Evolutionary conservation across 73 alveolate genomes (phyloP), one percentile per base, ranked within the genome.

Genomic region (Paramecium sexaurelia): DNA sequence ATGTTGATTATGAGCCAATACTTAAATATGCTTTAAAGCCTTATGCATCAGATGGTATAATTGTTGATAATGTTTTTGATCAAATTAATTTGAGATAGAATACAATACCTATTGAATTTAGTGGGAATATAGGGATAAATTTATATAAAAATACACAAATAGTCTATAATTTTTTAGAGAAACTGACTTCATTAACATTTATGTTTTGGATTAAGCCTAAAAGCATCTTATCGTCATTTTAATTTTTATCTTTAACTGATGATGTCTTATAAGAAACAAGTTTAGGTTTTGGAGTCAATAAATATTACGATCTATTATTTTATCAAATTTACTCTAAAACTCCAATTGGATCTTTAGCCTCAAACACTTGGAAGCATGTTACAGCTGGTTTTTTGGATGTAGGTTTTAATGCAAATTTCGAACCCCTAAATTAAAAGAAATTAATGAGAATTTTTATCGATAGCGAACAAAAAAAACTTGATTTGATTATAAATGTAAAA

Each of bases 211-310:
- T 66, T 4, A 66, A 66, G 13, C 84, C 84, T 13, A 22, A 29
- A 29, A 24, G 3, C 24, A 17, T 51, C 1, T 1, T 0, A 17
- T 51, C 67, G 0, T 51, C 39, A 13, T 66, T 32, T 66, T 66
- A 66, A 66, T 66, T 66, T 32, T 66, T 66, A 29, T 66, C 84
- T 19, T 66, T 66, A 1, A 66, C 84, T 11, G 84, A 66, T 66
- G 84, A 66, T 66, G 20, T 33, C 0, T 33, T 66, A 66, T 66
- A 29, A 33, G 45, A 66, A 24, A 66, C 84, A 26, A 29, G 51
- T 6, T 22, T 66, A 66, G 84, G 84, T 11, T 32, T 66, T 13
- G 84, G 84, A 66, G 45, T 66, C 1, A 22, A 3, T 66, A 66
- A 66, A n/a, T 10, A 2, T 11, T 33, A 29, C 11, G 19, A 29